A percentile compares a stretch with the other conserved stretches of the same genome.
Conservation (phyloP, 2,329 filamentous ascomycete genomes). For the Colletotrichum sp. region DNA sequence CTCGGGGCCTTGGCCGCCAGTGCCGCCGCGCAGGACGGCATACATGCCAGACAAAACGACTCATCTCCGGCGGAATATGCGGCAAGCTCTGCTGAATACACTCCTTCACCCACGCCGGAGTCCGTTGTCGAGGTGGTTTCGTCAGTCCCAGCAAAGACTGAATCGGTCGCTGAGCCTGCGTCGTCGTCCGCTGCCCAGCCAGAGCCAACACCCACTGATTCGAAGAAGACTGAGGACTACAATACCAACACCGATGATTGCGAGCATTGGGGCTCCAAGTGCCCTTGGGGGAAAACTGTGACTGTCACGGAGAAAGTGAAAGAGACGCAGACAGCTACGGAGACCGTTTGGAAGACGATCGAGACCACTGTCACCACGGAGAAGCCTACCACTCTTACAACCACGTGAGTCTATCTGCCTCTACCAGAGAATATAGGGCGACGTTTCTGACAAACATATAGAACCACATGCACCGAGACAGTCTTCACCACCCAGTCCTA, state of each 20-base stretch:
- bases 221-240: background rate
- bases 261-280: constrained; percentile 14
- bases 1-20: constrained; percentile 1
- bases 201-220: background rate
- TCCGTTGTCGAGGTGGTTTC: background rate
- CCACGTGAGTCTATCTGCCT: background rate
- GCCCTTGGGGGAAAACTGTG: constrained; percentile 6
- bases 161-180: background rate
- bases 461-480: constrained; percentile 7
- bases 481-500: constrained; percentile 10
- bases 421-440: background rate
- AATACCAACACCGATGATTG: constrained; percentile 9
- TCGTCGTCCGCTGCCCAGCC: background rate
- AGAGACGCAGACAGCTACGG: constrained; percentile 10
- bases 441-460: background rate
- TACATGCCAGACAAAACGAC: constrained; percentile 10
- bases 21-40: background rate
- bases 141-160: background rate
- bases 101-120: background rate
- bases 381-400: background rate
- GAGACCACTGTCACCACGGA: background rate
- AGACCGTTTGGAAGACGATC: constrained; percentile 8
- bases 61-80: background rate
- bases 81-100: background rate
- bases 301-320: constrained; percentile 7